Evolutionary conservation across 2,329 filamentous ascomycete species (phyloP).

Genomic region (Alternaria hordeiaustralica): DNA sequence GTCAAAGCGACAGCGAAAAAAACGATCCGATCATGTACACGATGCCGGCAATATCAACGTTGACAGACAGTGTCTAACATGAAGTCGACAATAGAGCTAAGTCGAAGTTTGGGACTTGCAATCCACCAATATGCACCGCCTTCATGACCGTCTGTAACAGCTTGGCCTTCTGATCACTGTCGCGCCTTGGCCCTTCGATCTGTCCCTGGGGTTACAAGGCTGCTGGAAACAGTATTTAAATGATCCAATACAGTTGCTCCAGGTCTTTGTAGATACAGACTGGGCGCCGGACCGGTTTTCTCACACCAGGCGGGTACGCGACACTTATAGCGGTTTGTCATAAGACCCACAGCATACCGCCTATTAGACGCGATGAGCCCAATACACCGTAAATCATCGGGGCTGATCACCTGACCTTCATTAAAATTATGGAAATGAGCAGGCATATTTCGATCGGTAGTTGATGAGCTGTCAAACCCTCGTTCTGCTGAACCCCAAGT

Average conservation of each 20-base stretch:
- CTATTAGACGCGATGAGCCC: background rate
- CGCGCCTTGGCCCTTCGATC: background rate
- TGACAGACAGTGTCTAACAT: background rate
- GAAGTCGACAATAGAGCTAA: background rate
- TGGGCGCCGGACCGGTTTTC: background rate
- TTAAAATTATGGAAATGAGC: conserved; percentile 28
- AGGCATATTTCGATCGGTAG: conserved; percentile 30
- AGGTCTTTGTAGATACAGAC: background rate
- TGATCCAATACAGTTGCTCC: background rate
- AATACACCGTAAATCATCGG: conserved; percentile 15
- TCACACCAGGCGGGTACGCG: background rate
- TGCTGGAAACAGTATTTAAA: background rate
- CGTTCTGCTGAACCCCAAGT: conserved; percentile 15
- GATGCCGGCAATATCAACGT: background rate
- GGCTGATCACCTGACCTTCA: conserved; percentile 18
- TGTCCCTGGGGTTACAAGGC: background rate
- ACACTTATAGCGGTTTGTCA: background rate
- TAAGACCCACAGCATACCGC: background rate
- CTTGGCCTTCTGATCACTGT: background rate
- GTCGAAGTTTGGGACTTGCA: background rate
- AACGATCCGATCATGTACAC: background rate
- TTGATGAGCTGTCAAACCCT: background rate
- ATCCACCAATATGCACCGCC: background rate
- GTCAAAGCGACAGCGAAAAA: background rate
- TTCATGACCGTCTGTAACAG: background rate